Evolutionary conservation across 768 basidiomycete species (phyloP), one percentile per base, ranked within the genome.

Genomic region (Grammothele lineata): DNA sequence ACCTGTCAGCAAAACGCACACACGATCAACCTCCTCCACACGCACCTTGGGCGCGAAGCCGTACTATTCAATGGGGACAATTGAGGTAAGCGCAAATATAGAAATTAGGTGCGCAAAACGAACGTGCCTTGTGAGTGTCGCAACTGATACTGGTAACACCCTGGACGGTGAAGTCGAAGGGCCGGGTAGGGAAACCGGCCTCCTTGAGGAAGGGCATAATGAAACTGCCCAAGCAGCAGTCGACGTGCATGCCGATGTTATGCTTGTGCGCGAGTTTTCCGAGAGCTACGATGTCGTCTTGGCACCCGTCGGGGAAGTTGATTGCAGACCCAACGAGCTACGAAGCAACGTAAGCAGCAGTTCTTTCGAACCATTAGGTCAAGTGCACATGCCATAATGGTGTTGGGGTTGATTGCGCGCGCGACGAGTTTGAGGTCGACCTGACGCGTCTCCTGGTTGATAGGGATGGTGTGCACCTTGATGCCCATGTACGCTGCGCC

Each of bases 81-180:
- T n/a, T n/a, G n/a, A 48, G 22, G 14, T 43, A 24, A 37, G 24
- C 37, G 27, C 24, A 36, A 32, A 15, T 14, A 34, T 19, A 2
- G 10, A 11, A 4, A n/a, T 11, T 4, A 22, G 26, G 23, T 27
- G 7, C 4, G 25, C 27, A 30, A 14, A 30, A 30, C 27, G 27
- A n/a, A n/a, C 58, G 40, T 56, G 86, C 89, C 72, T 95, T 95
- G 70, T 96, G 93, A 6, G 91, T 92, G 71, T 99, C 95, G 64
- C 94, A 96, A 51, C 91, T 93, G 45, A 97, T 90, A 57, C 84
- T 85, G 3, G 94, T 97, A 19, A 99, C 95, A 3, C 95, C 95
- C 3, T 78, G 74, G 2, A 97, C 84, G 18, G 83, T 71, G 66
- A 99, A 99, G 66, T 98, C 95, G 61, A 97, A 98, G 0, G 81